Percentiles rank a stretch among this genome's conserved stretches.
Evolutionary conservation across 805 yeast genomes (phyloP).

Genomic region (Huiozyma sinensis): DNA sequence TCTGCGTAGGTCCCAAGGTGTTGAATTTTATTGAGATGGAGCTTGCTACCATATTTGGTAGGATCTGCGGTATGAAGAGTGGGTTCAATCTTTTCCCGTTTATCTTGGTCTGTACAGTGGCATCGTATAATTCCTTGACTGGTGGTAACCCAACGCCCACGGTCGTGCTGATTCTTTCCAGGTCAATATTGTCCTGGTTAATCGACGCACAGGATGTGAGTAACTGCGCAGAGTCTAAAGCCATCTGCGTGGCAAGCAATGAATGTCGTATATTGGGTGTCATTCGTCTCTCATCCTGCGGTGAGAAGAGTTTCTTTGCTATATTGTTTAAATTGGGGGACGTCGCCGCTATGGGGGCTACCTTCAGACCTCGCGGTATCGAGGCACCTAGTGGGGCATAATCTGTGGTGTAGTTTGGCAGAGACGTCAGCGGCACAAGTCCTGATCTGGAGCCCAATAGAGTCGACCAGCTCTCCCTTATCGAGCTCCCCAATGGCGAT

Average conservation of each 20-base stretch:
- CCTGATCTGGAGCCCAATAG: constrained; percentile 48
- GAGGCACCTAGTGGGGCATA: constrained; percentile 30
- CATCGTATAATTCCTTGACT: constrained; percentile 50
- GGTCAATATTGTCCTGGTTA: constrained; percentile 10
- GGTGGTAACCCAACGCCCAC: constrained; percentile 93
- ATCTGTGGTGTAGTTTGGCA: constrained; percentile 28
- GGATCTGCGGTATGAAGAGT: constrained; percentile 68
- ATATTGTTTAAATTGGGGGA: constrained; percentile 31
- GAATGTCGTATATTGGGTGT: constrained; percentile 75
- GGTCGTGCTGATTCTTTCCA: constrained; percentile 39
- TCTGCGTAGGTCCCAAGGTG: constrained; percentile 75
- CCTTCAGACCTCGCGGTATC: constrained; percentile 55
- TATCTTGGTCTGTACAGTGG: constrained; percentile 30
- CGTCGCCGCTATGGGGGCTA: constrained; percentile 55
- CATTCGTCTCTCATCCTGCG: constrained; percentile 39
- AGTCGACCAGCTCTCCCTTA: constrained; percentile 40
- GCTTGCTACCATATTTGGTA: constrained; percentile 93
- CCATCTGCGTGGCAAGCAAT: constrained; percentile 65
- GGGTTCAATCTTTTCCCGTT: constrained; percentile 61
- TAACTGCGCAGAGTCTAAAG: constrained; percentile 58
- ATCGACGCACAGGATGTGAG: constrained; percentile 4
- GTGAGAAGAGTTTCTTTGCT: constrained; percentile 28
- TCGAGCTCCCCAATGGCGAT: constrained; percentile 77
- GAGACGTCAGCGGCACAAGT: constrained; percentile 39
- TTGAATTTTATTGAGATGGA: constrained; percentile 71